Conservation (phyloP, 768 basidiomycete species). For the Leccinum subgranulosum region DNA sequence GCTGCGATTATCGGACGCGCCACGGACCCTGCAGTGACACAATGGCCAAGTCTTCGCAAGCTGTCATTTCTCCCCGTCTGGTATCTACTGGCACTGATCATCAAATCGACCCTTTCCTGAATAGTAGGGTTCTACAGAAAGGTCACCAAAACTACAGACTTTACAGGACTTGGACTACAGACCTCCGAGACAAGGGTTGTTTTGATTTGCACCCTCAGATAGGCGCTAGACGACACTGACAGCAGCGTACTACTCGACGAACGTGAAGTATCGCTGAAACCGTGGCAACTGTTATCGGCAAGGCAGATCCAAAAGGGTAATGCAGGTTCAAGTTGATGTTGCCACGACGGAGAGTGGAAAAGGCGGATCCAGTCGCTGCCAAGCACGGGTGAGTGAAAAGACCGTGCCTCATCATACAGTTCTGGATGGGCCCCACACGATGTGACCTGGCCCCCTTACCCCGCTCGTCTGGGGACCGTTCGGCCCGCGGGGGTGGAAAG, state of each 20-base stretch:
- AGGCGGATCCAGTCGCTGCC: not conserved
- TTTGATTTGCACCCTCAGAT: not conserved
- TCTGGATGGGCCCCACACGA: not conserved
- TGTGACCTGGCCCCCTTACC: not conserved
- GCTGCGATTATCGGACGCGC: not conserved
- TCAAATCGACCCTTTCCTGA: not conserved
- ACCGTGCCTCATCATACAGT: not conserved
- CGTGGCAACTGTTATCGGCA: not conserved
- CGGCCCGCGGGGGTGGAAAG: not conserved
- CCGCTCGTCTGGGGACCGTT: not conserved
- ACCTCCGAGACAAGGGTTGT: not conserved
- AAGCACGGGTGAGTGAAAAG: not conserved
- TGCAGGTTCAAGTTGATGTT: not conserved
- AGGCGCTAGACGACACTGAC: not conserved
- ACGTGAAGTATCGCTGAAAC: not conserved
- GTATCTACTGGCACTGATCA: not conserved
- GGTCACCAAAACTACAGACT: not conserved
- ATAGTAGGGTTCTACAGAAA: not conserved
- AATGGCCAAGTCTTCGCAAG: not conserved
- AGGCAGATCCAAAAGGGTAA: not conserved
- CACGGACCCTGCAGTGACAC: not conserved
- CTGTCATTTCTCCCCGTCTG: not conserved
- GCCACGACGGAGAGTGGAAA: not conserved
- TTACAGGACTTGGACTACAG: not conserved
- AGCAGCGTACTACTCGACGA: not conserved